phyloP scores from a whole-genome alignment of 441 rosid genomes.

The Gossypium schwendimanii region DNA sequence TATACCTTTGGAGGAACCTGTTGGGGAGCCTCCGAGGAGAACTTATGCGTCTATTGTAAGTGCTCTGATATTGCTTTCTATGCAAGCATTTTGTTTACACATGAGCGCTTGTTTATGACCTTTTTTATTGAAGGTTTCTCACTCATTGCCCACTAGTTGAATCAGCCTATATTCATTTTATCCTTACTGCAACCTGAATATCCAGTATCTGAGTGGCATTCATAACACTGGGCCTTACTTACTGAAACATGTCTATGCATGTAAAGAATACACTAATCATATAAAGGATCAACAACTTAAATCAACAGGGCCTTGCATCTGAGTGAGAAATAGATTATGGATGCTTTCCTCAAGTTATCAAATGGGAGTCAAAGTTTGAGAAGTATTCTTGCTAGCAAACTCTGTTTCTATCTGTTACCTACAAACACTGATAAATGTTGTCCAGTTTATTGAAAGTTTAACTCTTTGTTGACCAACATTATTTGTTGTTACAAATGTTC shows the following conservation, averaged over 20 bases:
- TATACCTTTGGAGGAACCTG: slow-evolving; percentile 40
- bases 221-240: neutral
- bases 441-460: neutral
- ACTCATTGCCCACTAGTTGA: neutral
- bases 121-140: neutral
- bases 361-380: neutral
- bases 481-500: neutral
- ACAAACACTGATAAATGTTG: neutral
- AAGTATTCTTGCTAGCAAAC: neutral
- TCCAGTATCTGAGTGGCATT: neutral
- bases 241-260: neutral
- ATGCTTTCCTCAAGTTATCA: neutral
- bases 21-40: slow-evolving; percentile 44
- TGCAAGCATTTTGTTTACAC: slow-evolving; percentile 2
- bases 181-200: neutral
- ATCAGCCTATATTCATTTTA: neutral
- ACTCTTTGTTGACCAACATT: neutral
- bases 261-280: neutral
- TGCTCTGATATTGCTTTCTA: slow-evolving; percentile 9
- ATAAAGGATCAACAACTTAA: neutral
- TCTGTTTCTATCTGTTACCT: neutral
- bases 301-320: neutral
- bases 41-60: slow-evolving; percentile 63
- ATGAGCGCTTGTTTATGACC: neutral
- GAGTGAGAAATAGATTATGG: neutral